Evolutionary conservation across 202 grass and related monocot species (phyloP).

Genomic region (Panicum virgatum): DNA sequence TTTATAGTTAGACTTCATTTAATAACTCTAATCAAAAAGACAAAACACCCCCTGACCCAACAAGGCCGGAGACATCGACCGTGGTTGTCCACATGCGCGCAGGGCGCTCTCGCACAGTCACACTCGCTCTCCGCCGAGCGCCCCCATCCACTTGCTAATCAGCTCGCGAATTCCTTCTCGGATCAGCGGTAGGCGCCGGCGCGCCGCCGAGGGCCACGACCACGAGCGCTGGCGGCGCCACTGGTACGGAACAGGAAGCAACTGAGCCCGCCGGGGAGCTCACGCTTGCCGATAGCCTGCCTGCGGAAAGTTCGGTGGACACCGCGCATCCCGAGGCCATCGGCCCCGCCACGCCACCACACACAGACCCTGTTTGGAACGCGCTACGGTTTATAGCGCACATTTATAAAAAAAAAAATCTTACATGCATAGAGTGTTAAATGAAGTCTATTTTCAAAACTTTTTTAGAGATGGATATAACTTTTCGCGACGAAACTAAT

Average conservation of each 20-base stretch:
- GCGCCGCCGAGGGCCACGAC: no score
- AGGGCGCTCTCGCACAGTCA: neutral
- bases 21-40: no score
- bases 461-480: no score
- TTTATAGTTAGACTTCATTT: no score
- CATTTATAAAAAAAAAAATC: no score
- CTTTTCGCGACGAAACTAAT: no score
- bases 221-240: neutral
- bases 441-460: no score
- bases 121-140: no score
- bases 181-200: neutral
- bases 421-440: no score
- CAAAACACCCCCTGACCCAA: no score
- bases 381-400: no score
- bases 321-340: neutral
- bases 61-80: slow-evolving; percentile 22
- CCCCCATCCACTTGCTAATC: neutral
- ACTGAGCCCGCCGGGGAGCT: neutral
- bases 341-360: neutral
- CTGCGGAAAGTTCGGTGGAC: neutral
- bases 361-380: no score
- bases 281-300: neutral
- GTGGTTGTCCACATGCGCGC: slow-evolving; percentile 4
- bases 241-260: neutral
- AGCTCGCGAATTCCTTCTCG: neutral